These are phyloP conservation scores for Musa beccarii DNA, from an alignment of 176 grass and related monocot species.

Conservation along the genomic window DNA sequence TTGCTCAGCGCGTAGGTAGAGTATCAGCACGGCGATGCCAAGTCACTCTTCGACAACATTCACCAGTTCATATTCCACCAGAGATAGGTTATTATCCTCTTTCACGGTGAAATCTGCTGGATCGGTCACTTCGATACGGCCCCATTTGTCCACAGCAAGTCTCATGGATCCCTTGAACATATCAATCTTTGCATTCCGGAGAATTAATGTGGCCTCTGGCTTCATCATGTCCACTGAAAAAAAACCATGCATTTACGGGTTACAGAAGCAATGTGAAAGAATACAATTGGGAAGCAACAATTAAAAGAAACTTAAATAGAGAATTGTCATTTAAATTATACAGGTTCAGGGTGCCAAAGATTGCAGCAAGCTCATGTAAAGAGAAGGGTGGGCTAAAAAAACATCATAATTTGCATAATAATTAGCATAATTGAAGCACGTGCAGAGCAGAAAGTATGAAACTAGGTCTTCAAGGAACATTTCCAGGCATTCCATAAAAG, in stretches of 20 bases:
- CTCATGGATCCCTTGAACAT: no score
- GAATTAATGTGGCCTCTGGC: constrained; percentile 49
- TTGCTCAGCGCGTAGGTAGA: not conserved
- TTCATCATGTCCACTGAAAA: constrained; percentile 72
- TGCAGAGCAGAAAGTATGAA: no score
- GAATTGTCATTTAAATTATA: not conserved
- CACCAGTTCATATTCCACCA: constrained; percentile 87
- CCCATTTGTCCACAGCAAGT: no score
- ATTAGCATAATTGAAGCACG: no score
- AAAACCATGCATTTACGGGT: not conserved
- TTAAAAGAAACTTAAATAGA: not conserved
- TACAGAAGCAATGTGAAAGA: not conserved
- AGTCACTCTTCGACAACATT: constrained; percentile 58
- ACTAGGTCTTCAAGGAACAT: no score
- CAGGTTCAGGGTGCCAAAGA: not conserved
- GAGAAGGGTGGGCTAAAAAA: no score
- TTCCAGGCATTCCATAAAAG: no score
- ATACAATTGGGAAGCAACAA: not conserved
- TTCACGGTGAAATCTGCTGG: constrained; percentile 58
- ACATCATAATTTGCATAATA: no score
- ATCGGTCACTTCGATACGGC: constrained; percentile 59
- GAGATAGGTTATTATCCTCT: constrained; percentile 82
- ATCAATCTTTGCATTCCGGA: constrained; percentile 59
- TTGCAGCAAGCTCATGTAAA: not conserved
- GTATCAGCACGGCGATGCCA: not conserved